phyloP scores from a whole-genome alignment of 345 rosid genomes.

The Gossypium anomalum region DNA sequence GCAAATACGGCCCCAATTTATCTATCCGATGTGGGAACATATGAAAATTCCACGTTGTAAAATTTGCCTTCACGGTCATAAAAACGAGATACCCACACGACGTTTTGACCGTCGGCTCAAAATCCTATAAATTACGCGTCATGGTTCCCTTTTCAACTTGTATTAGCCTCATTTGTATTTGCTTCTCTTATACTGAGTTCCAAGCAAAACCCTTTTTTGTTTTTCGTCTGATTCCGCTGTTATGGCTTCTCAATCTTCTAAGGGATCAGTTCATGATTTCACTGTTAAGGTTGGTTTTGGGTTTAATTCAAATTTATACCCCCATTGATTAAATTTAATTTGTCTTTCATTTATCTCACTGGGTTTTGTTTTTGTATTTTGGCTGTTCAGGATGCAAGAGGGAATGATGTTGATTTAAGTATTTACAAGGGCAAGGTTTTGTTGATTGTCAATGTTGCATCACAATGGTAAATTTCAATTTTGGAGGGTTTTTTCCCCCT shows the following conservation, averaged over 20 bases:
- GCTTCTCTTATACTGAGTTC: conserved; percentile 6
- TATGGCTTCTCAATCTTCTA: conserved; percentile 59
- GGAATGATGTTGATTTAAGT: conserved; percentile 67
- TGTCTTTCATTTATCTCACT: neutral
- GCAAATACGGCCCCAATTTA: neutral
- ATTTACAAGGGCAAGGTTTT: conserved; percentile 83
- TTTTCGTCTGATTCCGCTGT: conserved; percentile 20
- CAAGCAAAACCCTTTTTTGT: conserved; percentile 19
- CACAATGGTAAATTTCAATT: conserved; percentile 57
- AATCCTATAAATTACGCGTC: neutral
- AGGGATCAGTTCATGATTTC: conserved; percentile 62
- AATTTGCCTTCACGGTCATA: neutral
- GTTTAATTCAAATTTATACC: neutral
- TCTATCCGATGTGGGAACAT: neutral
- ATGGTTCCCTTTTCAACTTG: neutral
- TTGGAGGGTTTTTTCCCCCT: neutral
- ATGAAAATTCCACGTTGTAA: neutral
- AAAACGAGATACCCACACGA: neutral
- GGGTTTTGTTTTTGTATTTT: neutral
- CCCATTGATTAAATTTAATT: neutral
- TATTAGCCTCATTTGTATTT: conserved; percentile 7
- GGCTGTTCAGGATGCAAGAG: conserved; percentile 62
- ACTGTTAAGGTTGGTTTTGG: conserved; percentile 62
- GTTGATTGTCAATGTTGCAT: conserved; percentile 92
- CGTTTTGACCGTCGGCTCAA: neutral